Percentiles rank a stretch among this genome's conserved stretches.
Conservation (phyloP, 805 yeast genomes). For the Vanderwaltozyma yarrowii region DNA sequence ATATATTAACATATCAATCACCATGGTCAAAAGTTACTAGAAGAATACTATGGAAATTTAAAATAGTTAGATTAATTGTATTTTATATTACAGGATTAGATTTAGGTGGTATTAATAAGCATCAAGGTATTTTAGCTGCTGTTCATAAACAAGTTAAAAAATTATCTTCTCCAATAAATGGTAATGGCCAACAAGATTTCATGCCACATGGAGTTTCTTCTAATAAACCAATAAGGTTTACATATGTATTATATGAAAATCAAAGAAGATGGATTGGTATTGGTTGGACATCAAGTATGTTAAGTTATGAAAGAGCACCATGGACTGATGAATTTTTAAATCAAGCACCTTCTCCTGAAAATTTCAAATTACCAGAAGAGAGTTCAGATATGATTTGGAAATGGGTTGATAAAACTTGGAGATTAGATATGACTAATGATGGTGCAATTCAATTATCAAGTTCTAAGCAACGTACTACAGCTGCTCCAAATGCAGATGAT, state of each 20-base stretch:
- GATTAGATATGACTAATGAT: conserved; percentile 79
- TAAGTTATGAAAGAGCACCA: conserved; percentile 87
- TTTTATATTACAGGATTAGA: conserved; percentile 86
- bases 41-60: conserved; percentile 73
- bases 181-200: not conserved
- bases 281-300: conserved; percentile 91
- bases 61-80: conserved; percentile 54
- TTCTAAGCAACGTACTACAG: conserved; percentile 41
- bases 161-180: conserved; percentile 20
- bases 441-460: conserved; percentile 69
- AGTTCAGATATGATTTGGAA: conserved; percentile 70
- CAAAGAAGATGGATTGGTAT: conserved; percentile 96
- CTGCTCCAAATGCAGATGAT: conserved; percentile 68
- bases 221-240: conserved; percentile 53
- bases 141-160: conserved; percentile 32
- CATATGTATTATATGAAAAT: conserved; percentile 87
- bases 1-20: conserved; percentile 75
- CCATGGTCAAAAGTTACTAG: conserved; percentile 77
- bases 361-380: conserved; percentile 72
- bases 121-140: conserved; percentile 35
- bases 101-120: conserved; percentile 41
- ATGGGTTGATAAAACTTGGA: conserved; percentile 93
- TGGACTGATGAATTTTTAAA: conserved; percentile 96
- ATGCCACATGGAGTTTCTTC: conserved; percentile 10
- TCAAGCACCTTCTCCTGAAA: conserved; percentile 68